Evolutionary conservation across 352 stramenopile genomes (phyloP).

Genomic region (Globisporangium radiosum): DNA sequence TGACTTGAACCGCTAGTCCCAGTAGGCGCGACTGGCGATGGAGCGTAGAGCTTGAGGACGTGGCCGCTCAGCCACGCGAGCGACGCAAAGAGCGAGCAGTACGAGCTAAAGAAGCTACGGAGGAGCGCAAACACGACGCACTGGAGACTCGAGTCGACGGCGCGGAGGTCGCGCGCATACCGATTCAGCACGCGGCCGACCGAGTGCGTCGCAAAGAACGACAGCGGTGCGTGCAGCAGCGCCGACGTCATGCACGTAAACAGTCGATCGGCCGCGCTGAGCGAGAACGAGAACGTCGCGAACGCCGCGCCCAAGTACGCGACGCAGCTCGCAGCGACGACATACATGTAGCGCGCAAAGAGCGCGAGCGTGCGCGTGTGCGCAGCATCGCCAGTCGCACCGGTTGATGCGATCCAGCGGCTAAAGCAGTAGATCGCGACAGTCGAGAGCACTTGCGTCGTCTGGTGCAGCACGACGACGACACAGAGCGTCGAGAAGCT

Average conservation of each 20-base stretch:
- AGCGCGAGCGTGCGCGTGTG: conserved; percentile 6
- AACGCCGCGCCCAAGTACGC: conserved; percentile 23
- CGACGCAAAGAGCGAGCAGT: conserved; percentile 29
- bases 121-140: conserved; percentile 30
- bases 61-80: conserved; percentile 32
- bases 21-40: background rate
- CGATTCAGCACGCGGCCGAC: conserved; percentile 39
- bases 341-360: conserved; percentile 19
- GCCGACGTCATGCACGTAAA: conserved; percentile 41
- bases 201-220: conserved; percentile 40
- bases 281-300: conserved; percentile 25
- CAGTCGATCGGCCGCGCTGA: conserved; percentile 23
- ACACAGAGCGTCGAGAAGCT: conserved; percentile 17
- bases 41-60: conserved; percentile 17
- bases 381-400: background rate
- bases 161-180: conserved; percentile 22
- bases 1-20: background rate
- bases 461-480: conserved; percentile 23
- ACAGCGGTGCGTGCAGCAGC: conserved; percentile 31
- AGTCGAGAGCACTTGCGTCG: conserved; percentile 26
- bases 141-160: conserved; percentile 38
- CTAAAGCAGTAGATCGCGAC: conserved; percentile 32
- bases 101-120: conserved; percentile 29
- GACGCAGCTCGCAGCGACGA: conserved; percentile 28
- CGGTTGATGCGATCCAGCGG: conserved; percentile 25